A percentile compares a stretch with the other conserved stretches of the same genome.
Conservation (phyloP, 345 rosid genomes). For the Abelmoschus esculentus region DNA sequence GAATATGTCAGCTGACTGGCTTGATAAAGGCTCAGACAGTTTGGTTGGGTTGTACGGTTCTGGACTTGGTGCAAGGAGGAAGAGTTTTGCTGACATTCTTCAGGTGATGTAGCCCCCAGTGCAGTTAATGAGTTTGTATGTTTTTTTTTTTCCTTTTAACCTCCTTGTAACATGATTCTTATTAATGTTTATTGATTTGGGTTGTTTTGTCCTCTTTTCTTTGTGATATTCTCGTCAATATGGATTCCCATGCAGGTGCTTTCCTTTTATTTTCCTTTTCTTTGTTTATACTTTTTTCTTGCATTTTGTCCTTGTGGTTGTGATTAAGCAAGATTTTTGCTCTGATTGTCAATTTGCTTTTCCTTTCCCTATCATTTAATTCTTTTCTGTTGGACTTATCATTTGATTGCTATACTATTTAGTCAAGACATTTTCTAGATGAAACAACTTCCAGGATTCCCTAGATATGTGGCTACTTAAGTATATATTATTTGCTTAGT, state of each 20-base stretch:
- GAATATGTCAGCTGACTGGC: constrained; percentile 35
- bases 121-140: too few species aligned
- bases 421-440: neutral
- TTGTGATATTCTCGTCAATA: too few species aligned
- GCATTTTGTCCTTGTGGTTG: neutral
- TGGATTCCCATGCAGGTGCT: neutral
- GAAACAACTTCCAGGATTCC: neutral
- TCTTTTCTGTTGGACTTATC: neutral
- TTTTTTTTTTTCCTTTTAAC: too few species aligned
- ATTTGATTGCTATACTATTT: neutral
- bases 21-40: constrained; percentile 11
- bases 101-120: constrained; percentile 38
- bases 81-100: constrained; percentile 93
- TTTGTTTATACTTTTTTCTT: neutral
- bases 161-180: neutral
- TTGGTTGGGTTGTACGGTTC: constrained; percentile 30
- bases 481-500: neutral
- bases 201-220: too few species aligned
- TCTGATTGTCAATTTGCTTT: neutral
- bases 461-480: neutral
- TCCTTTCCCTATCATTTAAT: neutral
- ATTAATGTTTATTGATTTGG: neutral
- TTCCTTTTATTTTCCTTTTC: neutral
- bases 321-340: neutral
- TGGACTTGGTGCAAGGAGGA: constrained; percentile 70